Base-by-base conservation (phyloP, 1,284 basidiomycete species). In the Stygiomarasmius scandens region DNA sequence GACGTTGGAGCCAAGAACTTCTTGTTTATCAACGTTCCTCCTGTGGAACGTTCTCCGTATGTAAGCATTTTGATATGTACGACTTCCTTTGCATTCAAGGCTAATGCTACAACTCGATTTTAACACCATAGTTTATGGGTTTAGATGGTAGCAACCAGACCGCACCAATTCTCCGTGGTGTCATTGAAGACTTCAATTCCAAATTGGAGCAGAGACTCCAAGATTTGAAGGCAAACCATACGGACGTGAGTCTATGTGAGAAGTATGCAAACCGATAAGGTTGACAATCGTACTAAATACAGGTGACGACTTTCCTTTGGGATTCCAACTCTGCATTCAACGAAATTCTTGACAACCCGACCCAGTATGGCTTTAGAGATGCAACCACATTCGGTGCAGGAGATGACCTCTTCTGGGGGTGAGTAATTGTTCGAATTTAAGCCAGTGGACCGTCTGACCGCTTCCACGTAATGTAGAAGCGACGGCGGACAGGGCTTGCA, bases 11-110 rank as follows among this genome's bases (percentile, higher is more conserved):
- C 74, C 2, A 71, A 82, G 44, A 82, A 83, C 67, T 86, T 85
- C 76, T 75, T 85, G 44, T 86, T 84, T 66, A 72, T 80, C 58
- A 84, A 80, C 54, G 82, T 86, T 14, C 84, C 83, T 1, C 81
- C 82, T 1, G 71, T 83, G 36, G 75, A 82, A 54, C 74, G 82
- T 11, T 80, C 78, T 1, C 84, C 83, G 2, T 61, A 80, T 67
- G 83, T 82, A 62, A n/a, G 74, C 59, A 19, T 12, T 45, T 14
- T 32, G 38, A 41, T 8, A 9, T 16, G 38, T 9, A 16, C 32
- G 8, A 34, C 14, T 34, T 19, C 38, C n/a, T n/a, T 12, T 12
- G 16, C 6, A 41, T 19, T 41, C 5, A 41, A 34, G 14, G 32
- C 8, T 34, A 34, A n/a, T 34, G 14, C 38, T 8, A 41, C 38